Evolutionary conservation across 2,329 filamentous ascomycete genomes (phyloP).

Genomic region (Colletotrichum tofieldiae): DNA sequence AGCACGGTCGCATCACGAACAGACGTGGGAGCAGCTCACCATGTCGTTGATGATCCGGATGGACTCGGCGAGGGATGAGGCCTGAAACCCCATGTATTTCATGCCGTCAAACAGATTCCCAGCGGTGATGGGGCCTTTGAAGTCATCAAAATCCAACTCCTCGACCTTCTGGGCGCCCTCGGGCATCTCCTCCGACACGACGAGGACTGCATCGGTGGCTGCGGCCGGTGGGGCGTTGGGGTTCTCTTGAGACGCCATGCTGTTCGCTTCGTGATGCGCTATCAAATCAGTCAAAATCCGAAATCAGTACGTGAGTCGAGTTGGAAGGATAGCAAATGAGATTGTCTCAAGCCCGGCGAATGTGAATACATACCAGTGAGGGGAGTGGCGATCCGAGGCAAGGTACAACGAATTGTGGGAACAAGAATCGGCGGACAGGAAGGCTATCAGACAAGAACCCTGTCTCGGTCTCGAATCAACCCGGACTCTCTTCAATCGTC

Average conservation of each 20-base stretch:
- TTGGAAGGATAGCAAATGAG: constrained; percentile 9
- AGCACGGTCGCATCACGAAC: constrained; percentile 37
- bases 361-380: constrained; percentile 25
- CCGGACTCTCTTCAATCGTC: no score
- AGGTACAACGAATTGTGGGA: constrained; percentile 24
- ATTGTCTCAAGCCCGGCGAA: constrained; percentile 26
- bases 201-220: constrained; percentile 86
- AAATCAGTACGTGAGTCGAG: not conserved
- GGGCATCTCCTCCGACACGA: constrained; percentile 87
- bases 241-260: constrained; percentile 50
- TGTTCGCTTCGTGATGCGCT: constrained; percentile 6
- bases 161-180: constrained; percentile 84
- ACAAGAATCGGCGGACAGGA: constrained; percentile 28
- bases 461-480: constrained; percentile 15
- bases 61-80: constrained; percentile 84
- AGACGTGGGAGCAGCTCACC: constrained; percentile 68
- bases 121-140: constrained; percentile 84
- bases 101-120: constrained; percentile 88
- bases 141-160: constrained; percentile 92
- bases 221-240: constrained; percentile 68
- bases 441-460: constrained; percentile 12
- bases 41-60: constrained; percentile 95
- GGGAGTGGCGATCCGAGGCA: constrained; percentile 27
- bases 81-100: constrained; percentile 85
- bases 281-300: constrained; percentile 6